phyloP scores from a whole-genome alignment of 345 rosid genomes.

The Moricandia moricandioides region DNA sequence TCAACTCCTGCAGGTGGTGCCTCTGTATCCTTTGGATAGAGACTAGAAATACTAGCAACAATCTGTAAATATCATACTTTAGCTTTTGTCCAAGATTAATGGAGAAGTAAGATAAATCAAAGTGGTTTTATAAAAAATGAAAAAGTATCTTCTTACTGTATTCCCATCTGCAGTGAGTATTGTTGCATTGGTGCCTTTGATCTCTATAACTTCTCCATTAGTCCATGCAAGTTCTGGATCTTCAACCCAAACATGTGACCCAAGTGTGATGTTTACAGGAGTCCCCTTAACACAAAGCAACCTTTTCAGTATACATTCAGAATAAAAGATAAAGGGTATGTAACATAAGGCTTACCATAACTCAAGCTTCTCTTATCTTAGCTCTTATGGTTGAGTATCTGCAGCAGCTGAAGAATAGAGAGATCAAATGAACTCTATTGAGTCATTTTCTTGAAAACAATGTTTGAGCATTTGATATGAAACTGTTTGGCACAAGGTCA shows the following conservation, averaged over 20 bases:
- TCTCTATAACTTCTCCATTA: constrained; percentile 52
- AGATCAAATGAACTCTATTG: constrained; percentile 12
- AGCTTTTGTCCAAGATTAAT: neutral
- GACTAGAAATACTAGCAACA: constrained; percentile 46
- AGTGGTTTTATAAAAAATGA: constrained; percentile 7
- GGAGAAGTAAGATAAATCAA: neutral
- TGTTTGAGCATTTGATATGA: constrained; percentile 3
- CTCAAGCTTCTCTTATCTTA: constrained; percentile 7
- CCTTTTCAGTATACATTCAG: constrained; percentile 6
- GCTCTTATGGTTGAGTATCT: constrained; percentile 20
- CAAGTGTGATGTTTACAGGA: constrained; percentile 53
- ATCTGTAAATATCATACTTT: constrained; percentile 31
- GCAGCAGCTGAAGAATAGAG: constrained; percentile 11
- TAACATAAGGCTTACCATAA: constrained; percentile 42
- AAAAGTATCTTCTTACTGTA: constrained; percentile 40
- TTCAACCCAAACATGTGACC: constrained; percentile 63
- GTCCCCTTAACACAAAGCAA: constrained; percentile 45
- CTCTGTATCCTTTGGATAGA: constrained; percentile 59
- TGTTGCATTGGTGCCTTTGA: constrained; percentile 47
- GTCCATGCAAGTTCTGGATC: constrained; percentile 61
- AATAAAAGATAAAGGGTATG: constrained; percentile 13
- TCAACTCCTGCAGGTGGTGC: constrained; percentile 63
- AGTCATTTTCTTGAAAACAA: constrained; percentile 29
- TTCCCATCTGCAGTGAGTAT: constrained; percentile 40
- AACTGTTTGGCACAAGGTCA: constrained; percentile 13